Base-by-base conservation (phyloP, 1,284 basidiomycete genomes). In the Cryptococcus maquisensis region DNA sequence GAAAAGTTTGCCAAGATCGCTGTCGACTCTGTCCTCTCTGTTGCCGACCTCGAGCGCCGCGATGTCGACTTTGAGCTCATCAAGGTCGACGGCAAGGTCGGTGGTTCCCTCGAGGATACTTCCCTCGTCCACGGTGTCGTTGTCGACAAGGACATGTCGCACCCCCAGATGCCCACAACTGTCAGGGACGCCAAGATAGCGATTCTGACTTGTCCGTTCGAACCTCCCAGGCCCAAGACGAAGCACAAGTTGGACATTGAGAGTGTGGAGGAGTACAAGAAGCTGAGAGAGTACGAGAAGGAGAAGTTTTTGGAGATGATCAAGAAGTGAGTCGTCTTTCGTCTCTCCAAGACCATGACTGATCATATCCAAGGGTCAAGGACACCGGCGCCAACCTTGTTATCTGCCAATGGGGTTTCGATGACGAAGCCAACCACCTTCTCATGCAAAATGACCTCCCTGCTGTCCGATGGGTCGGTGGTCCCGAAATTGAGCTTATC, bases 351-450 rank as follows among this genome's bases (percentile, higher is more conserved):
- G 7, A 20, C 2, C 16, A 20, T 39, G 26, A 35, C 18, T 16
- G 13, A 12, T 16, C 18, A 10, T 13, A 13, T 24, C 40, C 28
- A 55, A 82, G 84, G 72, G 94, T 98, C 62, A 97, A 98, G 78
- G 88, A 97, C 69, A 88, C 92, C n/a, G 95, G 96, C 32, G 94
- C 96, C 24, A 98, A 99, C 77, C 79, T 99, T 55, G 95, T 98
- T 64, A 96, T 99, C 67, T 98, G 95, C 77, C 96, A 98, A 76
- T 99, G 95, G 95, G 95, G 95, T 61, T 99, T 99, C 73, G 95
- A 99, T 71, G 96, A 99, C 74, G 95, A 98, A 79, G 95, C 95
- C 54, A 99, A 99, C 75, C 95, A 98, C 74, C 69, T 98, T 69
- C 78, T 99, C 65, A 91, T 98, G 86, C 94, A 97, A 79, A 97